A percentile compares a stretch with the other conserved stretches of the same genome.
Conservation (phyloP, 192 early-diverging fungal species). For the Coemansia sp. region DNA sequence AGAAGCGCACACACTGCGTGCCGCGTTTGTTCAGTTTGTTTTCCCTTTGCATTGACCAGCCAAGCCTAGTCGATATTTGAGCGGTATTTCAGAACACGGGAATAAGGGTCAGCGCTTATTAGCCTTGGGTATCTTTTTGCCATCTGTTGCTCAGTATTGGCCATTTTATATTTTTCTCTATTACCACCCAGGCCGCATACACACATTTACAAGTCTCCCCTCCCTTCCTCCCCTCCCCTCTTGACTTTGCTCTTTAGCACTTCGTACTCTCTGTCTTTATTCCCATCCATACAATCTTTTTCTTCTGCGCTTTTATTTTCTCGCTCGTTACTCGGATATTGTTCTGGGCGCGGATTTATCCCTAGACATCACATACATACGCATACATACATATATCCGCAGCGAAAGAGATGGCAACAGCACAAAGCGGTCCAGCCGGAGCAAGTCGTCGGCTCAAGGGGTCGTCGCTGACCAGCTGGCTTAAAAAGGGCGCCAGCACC, state of each 20-base stretch:
- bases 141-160: not conserved
- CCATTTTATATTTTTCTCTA: not conserved
- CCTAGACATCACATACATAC: not conserved
- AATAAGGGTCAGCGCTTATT: conserved; percentile 6
- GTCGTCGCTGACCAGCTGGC: conserved; percentile 47
- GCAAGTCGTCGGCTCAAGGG: conserved; percentile 26
- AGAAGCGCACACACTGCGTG: not conserved
- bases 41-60: conserved; percentile 3
- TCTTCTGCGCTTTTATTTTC: not conserved
- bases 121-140: not conserved
- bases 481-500: conserved; percentile 22
- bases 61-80: not conserved
- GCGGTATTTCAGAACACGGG: conserved; percentile 11
- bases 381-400: not conserved
- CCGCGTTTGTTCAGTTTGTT: conserved; percentile 6
- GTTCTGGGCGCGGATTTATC: conserved; percentile 1
- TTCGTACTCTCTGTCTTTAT: not conserved
- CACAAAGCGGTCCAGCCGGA: not conserved
- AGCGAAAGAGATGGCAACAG: not conserved
- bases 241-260: conserved; percentile 1
- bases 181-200: conserved; percentile 10
- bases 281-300: not conserved
- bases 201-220: not conserved
- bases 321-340: not conserved
- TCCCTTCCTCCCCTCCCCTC: not conserved